Percentiles rank a stretch among this genome's conserved stretches.
Evolutionary conservation across 352 stramenopile species (phyloP).

Genomic region (Pythium aphanidermatum): DNA sequence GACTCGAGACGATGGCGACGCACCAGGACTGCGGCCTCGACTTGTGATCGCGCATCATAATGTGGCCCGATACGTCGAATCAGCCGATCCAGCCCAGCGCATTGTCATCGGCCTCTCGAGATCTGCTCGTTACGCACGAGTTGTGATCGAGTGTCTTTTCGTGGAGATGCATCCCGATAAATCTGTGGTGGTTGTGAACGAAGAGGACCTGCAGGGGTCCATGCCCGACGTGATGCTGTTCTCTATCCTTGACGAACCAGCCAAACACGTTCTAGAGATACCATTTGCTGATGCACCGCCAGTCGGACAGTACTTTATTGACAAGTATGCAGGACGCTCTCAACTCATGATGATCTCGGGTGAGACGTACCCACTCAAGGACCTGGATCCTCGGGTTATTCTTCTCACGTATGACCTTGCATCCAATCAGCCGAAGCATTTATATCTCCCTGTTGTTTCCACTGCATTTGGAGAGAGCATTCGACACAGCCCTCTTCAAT

Average conservation of each 20-base stretch:
- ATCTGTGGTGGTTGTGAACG: slow-evolving; percentile 25
- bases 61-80: not conserved
- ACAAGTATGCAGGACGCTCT: slow-evolving; percentile 1
- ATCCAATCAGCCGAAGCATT: slow-evolving; percentile 1
- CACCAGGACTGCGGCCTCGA: too few relatives aligned
- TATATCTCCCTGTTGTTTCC: slow-evolving; percentile 23
- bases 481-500: slow-evolving; percentile 7
- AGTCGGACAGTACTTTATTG: too few relatives aligned
- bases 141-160: slow-evolving; percentile 31
- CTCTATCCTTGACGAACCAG: slow-evolving; percentile 17
- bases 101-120: slow-evolving; percentile 7
- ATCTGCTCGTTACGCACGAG: not conserved
- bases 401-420: not conserved
- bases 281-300: too few relatives aligned
- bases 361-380: not conserved
- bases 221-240: slow-evolving; percentile 34
- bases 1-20: too few relatives aligned
- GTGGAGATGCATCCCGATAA: slow-evolving; percentile 10
- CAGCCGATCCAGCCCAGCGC: too few relatives aligned
- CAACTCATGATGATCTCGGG: slow-evolving; percentile 6
- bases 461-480: slow-evolving; percentile 36
- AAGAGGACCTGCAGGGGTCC: slow-evolving; percentile 1
- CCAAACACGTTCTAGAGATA: too few relatives aligned
- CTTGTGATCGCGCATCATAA: slow-evolving; percentile 5
- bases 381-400: not conserved